These are phyloP conservation scores for Crataegus laevigata DNA, from an alignment of 306 rosid genomes.

Conservation along the genomic window DNA sequence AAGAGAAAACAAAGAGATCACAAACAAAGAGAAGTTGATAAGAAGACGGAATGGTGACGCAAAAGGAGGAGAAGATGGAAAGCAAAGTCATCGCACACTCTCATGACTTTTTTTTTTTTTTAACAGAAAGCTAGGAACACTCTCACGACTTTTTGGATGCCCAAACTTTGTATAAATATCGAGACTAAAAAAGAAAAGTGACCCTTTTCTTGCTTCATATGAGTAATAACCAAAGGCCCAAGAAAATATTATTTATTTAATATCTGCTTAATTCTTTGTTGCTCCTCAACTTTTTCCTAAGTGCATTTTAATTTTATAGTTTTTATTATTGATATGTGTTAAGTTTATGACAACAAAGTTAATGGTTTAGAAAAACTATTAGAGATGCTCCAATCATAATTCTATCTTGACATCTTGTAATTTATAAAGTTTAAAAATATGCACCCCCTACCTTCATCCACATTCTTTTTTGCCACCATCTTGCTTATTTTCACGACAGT, in stretches of 20 bases:
- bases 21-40: neutral
- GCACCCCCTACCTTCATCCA: neutral
- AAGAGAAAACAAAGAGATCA: neutral
- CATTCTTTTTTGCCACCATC: neutral
- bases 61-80: neutral
- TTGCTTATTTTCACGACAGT: neutral
- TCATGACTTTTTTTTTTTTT: neutral
- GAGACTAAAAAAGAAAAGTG: too few relatives aligned
- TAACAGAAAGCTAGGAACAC: too few relatives aligned
- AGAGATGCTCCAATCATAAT: too few relatives aligned
- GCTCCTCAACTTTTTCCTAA: neutral
- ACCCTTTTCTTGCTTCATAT: too few relatives aligned
- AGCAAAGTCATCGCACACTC: neutral
- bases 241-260: too few relatives aligned
- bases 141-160: neutral
- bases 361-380: too few relatives aligned
- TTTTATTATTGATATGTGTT: too few relatives aligned
- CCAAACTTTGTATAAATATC: neutral
- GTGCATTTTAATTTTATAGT: too few relatives aligned
- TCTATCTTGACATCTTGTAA: neutral
- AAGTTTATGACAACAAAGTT: too few relatives aligned
- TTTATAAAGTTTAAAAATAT: too few relatives aligned
- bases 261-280: neutral
- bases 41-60: neutral
- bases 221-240: too few relatives aligned